Percentiles rank a stretch among this genome's conserved stretches.
Evolutionary conservation across 768 basidiomycete species (phyloP).

Genomic region (Pleurotus tuber-regium): DNA sequence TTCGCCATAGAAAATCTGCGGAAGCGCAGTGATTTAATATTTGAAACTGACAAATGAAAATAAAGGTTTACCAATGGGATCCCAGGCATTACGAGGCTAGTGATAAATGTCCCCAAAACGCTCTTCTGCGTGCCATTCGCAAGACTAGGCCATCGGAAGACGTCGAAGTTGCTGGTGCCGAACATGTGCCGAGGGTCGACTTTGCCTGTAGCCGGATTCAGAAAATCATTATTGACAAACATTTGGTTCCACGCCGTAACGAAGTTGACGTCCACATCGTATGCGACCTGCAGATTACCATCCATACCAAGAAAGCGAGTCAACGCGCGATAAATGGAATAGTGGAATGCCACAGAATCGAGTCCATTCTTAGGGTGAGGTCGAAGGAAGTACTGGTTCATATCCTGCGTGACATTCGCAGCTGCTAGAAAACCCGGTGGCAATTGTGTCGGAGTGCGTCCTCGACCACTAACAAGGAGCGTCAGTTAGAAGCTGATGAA

Average conservation of each 20-base stretch:
- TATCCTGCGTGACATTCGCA: constrained; percentile 56
- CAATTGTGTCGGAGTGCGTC: constrained; percentile 71
- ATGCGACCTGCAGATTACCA: constrained; percentile 89
- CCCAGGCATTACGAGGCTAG: constrained; percentile 82
- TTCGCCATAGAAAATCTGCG: constrained; percentile 82
- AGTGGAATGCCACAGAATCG: constrained; percentile 88
- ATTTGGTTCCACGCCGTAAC: constrained; percentile 91
- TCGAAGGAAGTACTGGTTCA: constrained; percentile 80
- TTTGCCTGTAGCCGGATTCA: constrained; percentile 62
- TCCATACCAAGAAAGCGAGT: constrained; percentile 94
- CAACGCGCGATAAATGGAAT: constrained; percentile 86
- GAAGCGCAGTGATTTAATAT: constrained; percentile 6
- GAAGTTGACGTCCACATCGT: constrained; percentile 80
- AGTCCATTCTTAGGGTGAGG: constrained; percentile 57
- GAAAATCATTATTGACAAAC: constrained; percentile 83
- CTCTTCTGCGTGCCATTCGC: constrained; percentile 80
- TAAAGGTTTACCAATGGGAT: constrained; percentile 61
- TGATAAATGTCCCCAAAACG: constrained; percentile 76
- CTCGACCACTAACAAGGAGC: constrained; percentile 64
- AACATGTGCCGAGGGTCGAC: constrained; percentile 89
- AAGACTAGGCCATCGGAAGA: constrained; percentile 91
- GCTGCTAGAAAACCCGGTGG: constrained; percentile 70
- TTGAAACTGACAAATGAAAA: neutral
- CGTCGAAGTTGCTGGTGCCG: constrained; percentile 92
- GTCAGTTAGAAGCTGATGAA: neutral